Base-by-base conservation (phyloP, 192 early-diverging fungal species). In the Kappamyces sp. region DNA sequence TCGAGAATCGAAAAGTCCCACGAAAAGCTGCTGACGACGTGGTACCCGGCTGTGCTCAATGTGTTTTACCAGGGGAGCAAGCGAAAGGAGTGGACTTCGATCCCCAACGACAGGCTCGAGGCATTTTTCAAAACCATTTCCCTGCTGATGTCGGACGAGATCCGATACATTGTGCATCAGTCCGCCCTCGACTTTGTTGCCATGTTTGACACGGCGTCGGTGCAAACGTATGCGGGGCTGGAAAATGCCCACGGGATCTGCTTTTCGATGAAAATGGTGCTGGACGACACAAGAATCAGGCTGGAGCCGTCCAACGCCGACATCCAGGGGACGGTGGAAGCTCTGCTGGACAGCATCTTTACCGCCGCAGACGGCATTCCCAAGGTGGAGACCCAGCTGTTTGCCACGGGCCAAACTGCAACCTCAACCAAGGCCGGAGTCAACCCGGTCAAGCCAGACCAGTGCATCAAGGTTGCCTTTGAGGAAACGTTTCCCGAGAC, bases 11-110 rank as follows among this genome's bases (percentile, higher is more conserved):
- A 84, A 57, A 82, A 78, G 53, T 63, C 79, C 5, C 73, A 75
- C 45, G 81, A 84, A 47, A 69, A 71, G 61, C 57, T 84, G 45
- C 71, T 84, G 81, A 73, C 75, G 31, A 77, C 58, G 81, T 84
- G 79, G 79, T 84, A 84, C 49, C 81, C 78, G 1, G 66, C 74
- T 0, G 72, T 84, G 54, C 54, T 84, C n/a, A 81, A 78, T 42
- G 64, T 82, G 2, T 84, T 84, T 51, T 84, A 81, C 60, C 75
- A 79, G 66, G 75, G 74, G 29, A 74, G 67, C 51, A 80, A 83
- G 42, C 69, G 67, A 8, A 74, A 78, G 54, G 75, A 75, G 49
- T 84, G 79, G 76, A 66, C 74, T 4, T 60, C 74, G 3, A 76
- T 84, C 35, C 63, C 68, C 6, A 60, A 66, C 22, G 80, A 83